Evolutionary conservation across 495 filamentous ascomycete genomes (phyloP), one percentile per base, ranked within the genome.

Genomic region (Bryoglossum gracile): DNA sequence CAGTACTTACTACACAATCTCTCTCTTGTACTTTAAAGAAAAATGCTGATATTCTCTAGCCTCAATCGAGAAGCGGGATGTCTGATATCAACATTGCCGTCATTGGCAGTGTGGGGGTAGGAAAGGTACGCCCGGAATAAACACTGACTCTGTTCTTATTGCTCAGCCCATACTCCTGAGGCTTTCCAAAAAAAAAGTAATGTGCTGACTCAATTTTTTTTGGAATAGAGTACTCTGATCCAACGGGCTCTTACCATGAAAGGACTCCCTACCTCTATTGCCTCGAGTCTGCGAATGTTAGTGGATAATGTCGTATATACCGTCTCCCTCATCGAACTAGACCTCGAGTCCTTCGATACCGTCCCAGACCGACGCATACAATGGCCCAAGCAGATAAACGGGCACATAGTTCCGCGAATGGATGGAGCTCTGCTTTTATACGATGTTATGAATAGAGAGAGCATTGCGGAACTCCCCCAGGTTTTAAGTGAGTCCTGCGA

Each of bases 141-240:
- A n/a, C n/a, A n/a, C n/a, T n/a, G n/a, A n/a, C n/a, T n/a, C n/a
- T n/a, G n/a, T n/a, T n/a, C n/a, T n/a, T n/a, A n/a, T n/a, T n/a
- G n/a, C n/a, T n/a, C n/a, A n/a, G n/a, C n/a, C n/a, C n/a, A n/a
- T n/a, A n/a, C n/a, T n/a, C n/a, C n/a, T n/a, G n/a, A n/a, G n/a
- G n/a, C n/a, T n/a, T n/a, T n/a, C n/a, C n/a, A n/a, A n/a, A n/a
- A n/a, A n/a, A n/a, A n/a, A n/a, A n/a, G n/a, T n/a, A n/a, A n/a
- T n/a, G n/a, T n/a, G n/a, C n/a, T n/a, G n/a, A n/a, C n/a, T n/a
- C n/a, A n/a, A n/a, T n/a, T n/a, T n/a, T n/a, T n/a, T n/a, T n/a
- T n/a, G n/a, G n/a, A n/a, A n/a, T n/a, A n/a, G 68, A 88, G 87
- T 40, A 85, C 86, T 18, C 95, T 97, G 56, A 84, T 95, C 50